A percentile compares a stretch with the other conserved stretches of the same genome.
These are phyloP conservation scores for Boletellus deceptivus DNA, from an alignment of 1,284 basidiomycete genomes.

Conservation along the genomic window DNA sequence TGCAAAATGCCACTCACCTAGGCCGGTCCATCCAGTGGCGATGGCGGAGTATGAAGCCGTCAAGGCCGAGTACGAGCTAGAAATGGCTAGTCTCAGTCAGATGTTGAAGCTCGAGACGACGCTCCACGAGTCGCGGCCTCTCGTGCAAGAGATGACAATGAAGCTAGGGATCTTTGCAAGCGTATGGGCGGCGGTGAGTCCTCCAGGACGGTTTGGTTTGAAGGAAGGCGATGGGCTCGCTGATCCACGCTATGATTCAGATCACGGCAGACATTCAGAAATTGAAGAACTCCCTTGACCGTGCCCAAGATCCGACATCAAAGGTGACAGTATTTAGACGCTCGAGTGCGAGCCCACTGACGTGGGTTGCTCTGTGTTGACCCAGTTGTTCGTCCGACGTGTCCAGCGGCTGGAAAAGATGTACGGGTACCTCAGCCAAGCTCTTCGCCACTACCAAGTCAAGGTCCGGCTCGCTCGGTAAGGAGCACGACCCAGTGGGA, in stretches of 20 bases:
- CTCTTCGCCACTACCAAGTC: conserved; percentile 22
- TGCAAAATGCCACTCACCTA: background rate
- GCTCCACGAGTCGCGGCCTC: conserved; percentile 11
- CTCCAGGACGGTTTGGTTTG: background rate
- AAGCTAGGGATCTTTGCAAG: conserved; percentile 18
- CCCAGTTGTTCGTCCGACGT: conserved; percentile 16
- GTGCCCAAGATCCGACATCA: conserved; percentile 12
- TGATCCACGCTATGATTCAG: conserved; percentile 1
- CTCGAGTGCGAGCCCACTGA: background rate
- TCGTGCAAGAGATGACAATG: conserved; percentile 19
- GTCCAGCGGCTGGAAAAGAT: conserved; percentile 16
- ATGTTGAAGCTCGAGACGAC: background rate
- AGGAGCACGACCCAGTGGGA: background rate
- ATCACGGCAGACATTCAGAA: conserved; percentile 21
- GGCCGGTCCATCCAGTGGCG: conserved; percentile 5
- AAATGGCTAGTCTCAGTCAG: conserved; percentile 10
- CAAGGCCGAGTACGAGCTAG: conserved; percentile 10
- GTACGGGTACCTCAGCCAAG: conserved; percentile 22
- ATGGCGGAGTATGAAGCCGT: conserved; percentile 3
- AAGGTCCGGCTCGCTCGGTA: conserved; percentile 11
- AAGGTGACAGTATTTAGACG: conserved; percentile 4
- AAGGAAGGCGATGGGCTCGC: background rate
- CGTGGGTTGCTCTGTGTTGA: background rate
- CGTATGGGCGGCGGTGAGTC: conserved; percentile 22
- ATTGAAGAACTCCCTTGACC: conserved; percentile 9